These are phyloP conservation scores for Pyrenophora teres DNA, from an alignment of 2,329 filamentous ascomycete genomes.

Conservation along the genomic window DNA sequence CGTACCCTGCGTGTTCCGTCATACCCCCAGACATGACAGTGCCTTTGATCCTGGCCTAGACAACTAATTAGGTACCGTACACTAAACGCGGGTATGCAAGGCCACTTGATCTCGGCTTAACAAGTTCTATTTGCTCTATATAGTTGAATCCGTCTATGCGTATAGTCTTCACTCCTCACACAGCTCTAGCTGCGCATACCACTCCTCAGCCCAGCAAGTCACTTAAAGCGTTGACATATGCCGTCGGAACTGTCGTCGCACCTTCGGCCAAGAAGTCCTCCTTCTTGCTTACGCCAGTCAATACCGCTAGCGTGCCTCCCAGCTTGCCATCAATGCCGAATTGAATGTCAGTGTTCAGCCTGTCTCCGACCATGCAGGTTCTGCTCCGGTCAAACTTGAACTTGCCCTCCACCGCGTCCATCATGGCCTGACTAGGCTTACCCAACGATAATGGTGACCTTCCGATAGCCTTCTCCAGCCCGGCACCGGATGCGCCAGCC, in stretches of 20 bases:
- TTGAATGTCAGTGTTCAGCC: slow-evolving; percentile 92
- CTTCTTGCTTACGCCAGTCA: slow-evolving; percentile 87
- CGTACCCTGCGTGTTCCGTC: neutral
- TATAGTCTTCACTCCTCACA: no score
- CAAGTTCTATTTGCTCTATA: slow-evolving; percentile 7
- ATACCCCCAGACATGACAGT: neutral
- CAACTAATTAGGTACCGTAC: no score
- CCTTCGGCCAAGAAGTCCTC: slow-evolving; percentile 76
- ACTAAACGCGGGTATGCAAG: no score
- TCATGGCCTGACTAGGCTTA: slow-evolving; percentile 98
- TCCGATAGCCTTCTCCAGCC: slow-evolving; percentile 67
- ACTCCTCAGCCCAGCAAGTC: slow-evolving; percentile 62
- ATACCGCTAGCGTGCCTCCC: slow-evolving; percentile 86
- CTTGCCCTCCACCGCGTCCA: slow-evolving; percentile 97
- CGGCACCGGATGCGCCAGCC: slow-evolving; percentile 80
- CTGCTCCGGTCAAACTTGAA: slow-evolving; percentile 82
- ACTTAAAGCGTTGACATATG: slow-evolving; percentile 82
- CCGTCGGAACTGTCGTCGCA: slow-evolving; percentile 72
- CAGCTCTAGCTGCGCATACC: neutral
- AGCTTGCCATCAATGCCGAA: slow-evolving; percentile 91
- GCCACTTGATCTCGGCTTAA: neutral
- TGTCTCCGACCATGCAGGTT: slow-evolving; percentile 95
- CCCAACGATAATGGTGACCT: slow-evolving; percentile 78
- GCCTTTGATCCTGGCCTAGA: no score
- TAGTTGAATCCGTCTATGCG: neutral